Evolutionary conservation across 2,329 filamentous ascomycete species (phyloP).

Genomic region (Fusarium graminum): DNA sequence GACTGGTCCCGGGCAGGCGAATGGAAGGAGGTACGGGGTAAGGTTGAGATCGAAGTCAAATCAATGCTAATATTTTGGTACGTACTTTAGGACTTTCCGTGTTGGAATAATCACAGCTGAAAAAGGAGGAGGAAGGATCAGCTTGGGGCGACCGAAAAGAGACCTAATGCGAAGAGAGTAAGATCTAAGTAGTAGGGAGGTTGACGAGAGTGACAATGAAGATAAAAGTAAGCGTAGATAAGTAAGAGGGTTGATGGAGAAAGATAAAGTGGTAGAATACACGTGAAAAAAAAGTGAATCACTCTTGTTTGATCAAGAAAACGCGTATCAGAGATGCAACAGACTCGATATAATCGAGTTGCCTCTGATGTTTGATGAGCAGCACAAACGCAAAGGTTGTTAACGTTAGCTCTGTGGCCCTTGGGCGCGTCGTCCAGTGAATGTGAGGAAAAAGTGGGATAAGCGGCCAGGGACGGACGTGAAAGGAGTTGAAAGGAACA

Average conservation of each 20-base stretch:
- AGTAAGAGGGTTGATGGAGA: slow-evolving; percentile 2
- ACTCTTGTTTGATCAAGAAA: slow-evolving; percentile 8
- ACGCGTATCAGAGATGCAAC: slow-evolving; percentile 16
- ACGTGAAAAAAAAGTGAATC: slow-evolving; percentile 18
- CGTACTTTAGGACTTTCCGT: slow-evolving; percentile 32
- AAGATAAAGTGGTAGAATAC: background rate
- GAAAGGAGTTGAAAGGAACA: slow-evolving; percentile 4
- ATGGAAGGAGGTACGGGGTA: background rate
- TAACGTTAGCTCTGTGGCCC: slow-evolving; percentile 8
- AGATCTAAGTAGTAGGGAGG: background rate
- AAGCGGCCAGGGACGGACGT: slow-evolving; percentile 29
- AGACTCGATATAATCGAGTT: slow-evolving; percentile 13
- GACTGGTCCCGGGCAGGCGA: slow-evolving; percentile 31
- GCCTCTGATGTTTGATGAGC: slow-evolving; percentile 10
- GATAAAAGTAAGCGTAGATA: background rate
- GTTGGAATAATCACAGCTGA: slow-evolving; percentile 26
- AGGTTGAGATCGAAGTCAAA: slow-evolving; percentile 15
- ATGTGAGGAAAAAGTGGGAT: slow-evolving; percentile 43
- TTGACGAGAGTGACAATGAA: background rate
- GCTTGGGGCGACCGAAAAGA: slow-evolving; percentile 18
- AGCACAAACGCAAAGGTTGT: slow-evolving; percentile 11
- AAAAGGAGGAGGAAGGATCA: slow-evolving; percentile 38
- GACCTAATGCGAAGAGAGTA: slow-evolving; percentile 12
- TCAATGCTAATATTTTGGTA: slow-evolving; percentile 24
- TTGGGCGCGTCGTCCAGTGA: slow-evolving; percentile 36